Evolutionary conservation across 768 basidiomycete genomes (phyloP).

Genomic region (Trametes punicea): DNA sequence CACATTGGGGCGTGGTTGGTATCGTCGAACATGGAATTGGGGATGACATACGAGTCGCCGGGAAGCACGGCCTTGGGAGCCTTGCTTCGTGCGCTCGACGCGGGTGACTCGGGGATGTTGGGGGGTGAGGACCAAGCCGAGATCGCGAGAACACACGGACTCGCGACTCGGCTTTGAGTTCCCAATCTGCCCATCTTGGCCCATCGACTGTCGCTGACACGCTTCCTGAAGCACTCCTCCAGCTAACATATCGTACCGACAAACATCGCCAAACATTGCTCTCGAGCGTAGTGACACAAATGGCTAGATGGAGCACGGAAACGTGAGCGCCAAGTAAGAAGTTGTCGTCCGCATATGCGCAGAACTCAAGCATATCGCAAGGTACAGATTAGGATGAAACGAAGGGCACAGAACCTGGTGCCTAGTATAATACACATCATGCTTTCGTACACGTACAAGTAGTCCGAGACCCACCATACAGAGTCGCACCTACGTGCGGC

Average conservation of each 20-base stretch:
- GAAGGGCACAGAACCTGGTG: not conserved
- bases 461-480: constrained; percentile 7
- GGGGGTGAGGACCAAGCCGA: not conserved
- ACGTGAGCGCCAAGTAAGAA: no score
- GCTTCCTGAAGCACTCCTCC: no score
- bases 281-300: not conserved
- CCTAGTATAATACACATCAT: constrained; percentile 4
- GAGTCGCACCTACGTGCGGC: not conserved
- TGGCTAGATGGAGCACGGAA: no score
- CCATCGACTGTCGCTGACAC: no score
- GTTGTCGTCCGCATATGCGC: not conserved
- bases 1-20: not conserved
- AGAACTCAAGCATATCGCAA: not conserved
- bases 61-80: not conserved
- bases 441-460: constrained; percentile 1
- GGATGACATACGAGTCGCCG: not conserved
- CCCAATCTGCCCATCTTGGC: no score
- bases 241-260: no score
- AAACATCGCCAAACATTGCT: no score
- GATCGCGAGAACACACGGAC: not conserved
- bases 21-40: not conserved
- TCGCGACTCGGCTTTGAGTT: not conserved
- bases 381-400: not conserved
- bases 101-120: not conserved
- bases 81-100: not conserved